phyloP scores from a whole-genome alignment of 139 green algal species.

The Spirogloea muscicola region DNA sequence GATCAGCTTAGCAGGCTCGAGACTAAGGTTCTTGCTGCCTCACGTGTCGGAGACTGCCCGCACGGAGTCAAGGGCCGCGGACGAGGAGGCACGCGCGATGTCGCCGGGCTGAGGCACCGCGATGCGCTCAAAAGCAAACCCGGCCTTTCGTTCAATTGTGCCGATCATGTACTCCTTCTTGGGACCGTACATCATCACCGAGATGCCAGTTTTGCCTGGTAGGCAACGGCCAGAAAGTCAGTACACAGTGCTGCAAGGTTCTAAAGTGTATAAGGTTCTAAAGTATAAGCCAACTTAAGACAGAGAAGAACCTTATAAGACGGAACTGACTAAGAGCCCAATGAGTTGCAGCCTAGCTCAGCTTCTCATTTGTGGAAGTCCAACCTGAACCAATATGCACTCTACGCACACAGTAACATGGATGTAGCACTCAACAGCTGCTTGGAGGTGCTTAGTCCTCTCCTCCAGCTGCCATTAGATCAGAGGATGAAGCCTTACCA shows the following conservation, averaged over 20 bases:
- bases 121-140: conserved; percentile 82
- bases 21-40: neutral
- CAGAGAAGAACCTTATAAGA: too few species aligned
- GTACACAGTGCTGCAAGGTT: neutral
- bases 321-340: too few species aligned
- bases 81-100: conserved; percentile 74
- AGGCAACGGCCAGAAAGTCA: neutral
- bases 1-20: too few species aligned
- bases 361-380: too few species aligned
- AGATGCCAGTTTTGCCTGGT: conserved; percentile 67
- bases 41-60: conserved; percentile 54
- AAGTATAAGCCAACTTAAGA: neutral
- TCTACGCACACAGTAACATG: too few species aligned
- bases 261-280: neutral
- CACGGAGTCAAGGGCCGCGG: conserved; percentile 64
- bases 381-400: too few species aligned
- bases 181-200: conserved; percentile 72
- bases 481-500: too few species aligned
- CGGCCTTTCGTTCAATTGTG: conserved; percentile 75
- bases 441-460: too few species aligned
- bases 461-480: too few species aligned
- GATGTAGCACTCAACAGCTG: too few species aligned
- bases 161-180: conserved; percentile 78
- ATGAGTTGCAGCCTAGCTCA: too few species aligned
- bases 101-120: conserved; percentile 82